A percentile compares a stretch with the other conserved stretches of the same genome.
phyloP scores from a whole-genome alignment of 1,284 basidiomycete genomes.

The Malassezia brasiliensis region DNA sequence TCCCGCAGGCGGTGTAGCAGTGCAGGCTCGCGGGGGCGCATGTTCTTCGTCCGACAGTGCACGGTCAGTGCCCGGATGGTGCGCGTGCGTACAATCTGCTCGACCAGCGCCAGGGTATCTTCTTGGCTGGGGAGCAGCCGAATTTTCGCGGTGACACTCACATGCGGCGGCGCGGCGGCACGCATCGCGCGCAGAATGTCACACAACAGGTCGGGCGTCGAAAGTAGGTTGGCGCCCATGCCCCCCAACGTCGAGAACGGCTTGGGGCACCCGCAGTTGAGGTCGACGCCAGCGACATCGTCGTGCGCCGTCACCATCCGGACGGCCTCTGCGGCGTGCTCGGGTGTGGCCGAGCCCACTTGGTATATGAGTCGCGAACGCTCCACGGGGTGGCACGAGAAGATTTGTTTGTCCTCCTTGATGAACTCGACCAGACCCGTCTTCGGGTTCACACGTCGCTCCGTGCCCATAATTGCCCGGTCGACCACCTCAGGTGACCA shows the following conservation, averaged over 20 bases:
- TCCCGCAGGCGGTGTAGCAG: constrained; percentile 68
- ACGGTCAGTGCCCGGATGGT: constrained; percentile 75
- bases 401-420: constrained; percentile 64
- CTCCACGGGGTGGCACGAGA: constrained; percentile 86
- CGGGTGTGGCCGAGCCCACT: constrained; percentile 79
- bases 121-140: constrained; percentile 74
- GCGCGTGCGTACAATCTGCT: constrained; percentile 75
- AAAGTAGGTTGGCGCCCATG: constrained; percentile 91
- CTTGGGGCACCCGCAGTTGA: constrained; percentile 81
- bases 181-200: constrained; percentile 52
- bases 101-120: constrained; percentile 75
- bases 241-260: constrained; percentile 88
- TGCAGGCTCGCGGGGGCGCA: constrained; percentile 76
- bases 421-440: constrained; percentile 85
- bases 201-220: constrained; percentile 81
- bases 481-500: constrained; percentile 97
- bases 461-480: constrained; percentile 80
- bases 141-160: constrained; percentile 60
- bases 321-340: constrained; percentile 82
- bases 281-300: constrained; percentile 85
- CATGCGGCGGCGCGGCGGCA: constrained; percentile 53
- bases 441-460: constrained; percentile 71
- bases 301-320: constrained; percentile 61
- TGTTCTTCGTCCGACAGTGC: constrained; percentile 86
- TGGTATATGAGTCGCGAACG: constrained; percentile 54